phyloP scores from a whole-genome alignment of 2,329 filamentous ascomycete species.

The Zasmidium citrigriseum region DNA sequence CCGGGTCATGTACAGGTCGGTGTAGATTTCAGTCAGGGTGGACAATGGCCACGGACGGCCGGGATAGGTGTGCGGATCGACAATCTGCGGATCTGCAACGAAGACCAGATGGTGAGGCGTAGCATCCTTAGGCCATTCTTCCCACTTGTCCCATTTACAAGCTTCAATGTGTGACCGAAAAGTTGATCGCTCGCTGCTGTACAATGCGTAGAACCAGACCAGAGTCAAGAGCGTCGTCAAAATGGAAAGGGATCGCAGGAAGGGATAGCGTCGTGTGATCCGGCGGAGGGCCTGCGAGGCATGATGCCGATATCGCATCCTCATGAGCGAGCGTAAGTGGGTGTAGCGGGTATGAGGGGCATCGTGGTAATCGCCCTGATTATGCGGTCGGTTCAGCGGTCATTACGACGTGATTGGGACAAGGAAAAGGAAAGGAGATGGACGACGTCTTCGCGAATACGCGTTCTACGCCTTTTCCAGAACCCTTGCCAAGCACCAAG shows the following conservation, averaged over 20 bases:
- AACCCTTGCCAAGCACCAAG: too few relatives aligned
- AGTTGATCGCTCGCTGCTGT: conserved; percentile 81
- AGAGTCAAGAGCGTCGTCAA: conserved; percentile 23
- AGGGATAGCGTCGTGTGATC: conserved; percentile 25
- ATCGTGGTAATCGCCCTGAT: neutral
- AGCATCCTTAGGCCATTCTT: conserved; percentile 80
- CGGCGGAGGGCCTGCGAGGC: conserved; percentile 19
- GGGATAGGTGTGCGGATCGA: conserved; percentile 93
- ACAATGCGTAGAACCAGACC: conserved; percentile 74
- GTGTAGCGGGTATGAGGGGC: neutral
- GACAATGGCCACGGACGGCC: conserved; percentile 75
- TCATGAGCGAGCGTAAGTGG: neutral
- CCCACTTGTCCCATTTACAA: conserved; percentile 87
- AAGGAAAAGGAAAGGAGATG: too few relatives aligned
- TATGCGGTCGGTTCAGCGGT: too few relatives aligned
- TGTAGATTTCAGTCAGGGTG: conserved; percentile 67
- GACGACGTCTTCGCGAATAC: too few relatives aligned
- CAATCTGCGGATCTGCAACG: conserved; percentile 86
- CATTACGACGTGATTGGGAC: too few relatives aligned
- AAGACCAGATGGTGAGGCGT: conserved; percentile 82
- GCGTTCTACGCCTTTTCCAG: too few relatives aligned
- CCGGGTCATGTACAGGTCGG: conserved; percentile 86
- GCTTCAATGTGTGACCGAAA: conserved; percentile 69
- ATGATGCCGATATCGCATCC: conserved; percentile 24
- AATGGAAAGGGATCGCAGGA: conserved; percentile 26